Conservation (phyloP, 345 rosid genomes). For the Bretschneidera sinensis region DNA sequence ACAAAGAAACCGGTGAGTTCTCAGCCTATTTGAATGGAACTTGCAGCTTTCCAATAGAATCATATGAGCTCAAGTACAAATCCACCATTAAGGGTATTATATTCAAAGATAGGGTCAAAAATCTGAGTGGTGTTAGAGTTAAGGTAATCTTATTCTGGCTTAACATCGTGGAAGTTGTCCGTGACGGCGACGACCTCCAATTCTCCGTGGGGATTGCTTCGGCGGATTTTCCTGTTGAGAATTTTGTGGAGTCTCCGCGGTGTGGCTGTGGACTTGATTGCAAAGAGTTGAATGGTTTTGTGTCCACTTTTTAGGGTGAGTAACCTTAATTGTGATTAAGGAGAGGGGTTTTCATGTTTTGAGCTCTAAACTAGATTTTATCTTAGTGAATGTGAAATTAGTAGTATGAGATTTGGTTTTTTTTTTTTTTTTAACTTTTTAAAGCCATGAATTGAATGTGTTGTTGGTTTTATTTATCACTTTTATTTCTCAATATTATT, state of each 20-base stretch:
- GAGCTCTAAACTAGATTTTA: too few relatives aligned
- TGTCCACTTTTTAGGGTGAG: not conserved
- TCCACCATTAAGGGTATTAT: slow-evolving; percentile 32
- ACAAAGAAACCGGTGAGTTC: slow-evolving; percentile 39
- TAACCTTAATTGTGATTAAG: too few relatives aligned
- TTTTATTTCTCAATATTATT: too few relatives aligned
- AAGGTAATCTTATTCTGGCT: slow-evolving; percentile 44
- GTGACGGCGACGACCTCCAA: slow-evolving; percentile 32
- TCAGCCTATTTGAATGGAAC: slow-evolving; percentile 21
- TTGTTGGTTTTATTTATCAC: too few relatives aligned
- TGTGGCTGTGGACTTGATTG: slow-evolving; percentile 89
- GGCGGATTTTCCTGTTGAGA: not conserved
- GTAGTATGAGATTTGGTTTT: too few relatives aligned
- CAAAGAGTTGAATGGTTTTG: slow-evolving; percentile 1
- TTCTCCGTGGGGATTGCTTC: slow-evolving; percentile 26
- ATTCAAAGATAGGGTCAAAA: slow-evolving; percentile 29
- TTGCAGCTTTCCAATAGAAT: slow-evolving; percentile 37
- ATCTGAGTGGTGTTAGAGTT: slow-evolving; percentile 38
- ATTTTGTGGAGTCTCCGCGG: slow-evolving; percentile 60
- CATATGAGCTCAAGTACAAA: slow-evolving; percentile 47
- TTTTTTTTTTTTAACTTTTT: too few relatives aligned
- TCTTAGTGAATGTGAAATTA: too few relatives aligned
- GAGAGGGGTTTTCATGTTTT: too few relatives aligned
- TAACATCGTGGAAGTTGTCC: slow-evolving; percentile 33
- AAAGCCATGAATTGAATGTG: too few relatives aligned